Base-by-base conservation (phyloP, 2,329 filamentous ascomycete genomes). In the Dendrostoma leiphaemia region DNA sequence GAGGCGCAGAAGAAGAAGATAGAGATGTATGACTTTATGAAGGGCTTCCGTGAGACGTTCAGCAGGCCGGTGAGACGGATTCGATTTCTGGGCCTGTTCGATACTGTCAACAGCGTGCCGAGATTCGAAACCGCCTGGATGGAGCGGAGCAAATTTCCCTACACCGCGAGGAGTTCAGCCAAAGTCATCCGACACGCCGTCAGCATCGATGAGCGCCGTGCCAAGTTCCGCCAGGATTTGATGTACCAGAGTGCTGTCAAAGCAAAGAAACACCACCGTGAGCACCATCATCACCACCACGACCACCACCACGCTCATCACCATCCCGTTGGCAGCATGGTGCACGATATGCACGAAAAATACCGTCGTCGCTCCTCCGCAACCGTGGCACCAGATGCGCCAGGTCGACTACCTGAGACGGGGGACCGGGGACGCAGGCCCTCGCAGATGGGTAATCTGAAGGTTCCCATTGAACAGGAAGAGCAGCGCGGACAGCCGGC, bases 41-140 rank as follows among this genome's bases (percentile, higher is more conserved):
- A 86, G 61, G 85, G 83, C 0, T 94, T 94, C 65, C 81, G 89
- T 19, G 88, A 92, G 68, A 93, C 89, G 0, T 94, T 94, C 65
- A 88, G 85, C 38, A 76, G 90, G 1, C 89, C 89, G 0, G 86
- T 91, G 2, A 80, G 84, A 10, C 79, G 87, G 1, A 90, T 93
- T 57, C 79, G 81, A 2, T 92, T 93, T 61, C 74, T 94, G 1
- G 90, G 90, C 0, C 76, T 94, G 0, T 94, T 93, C 59, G 89
- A 93, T 62, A 91, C 88, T 0, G 89, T 93, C 59, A 92, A 92
- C 63, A 89, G 85, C 13, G 88, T 92, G 0, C 88, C 89, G 1
- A 78, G 81, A 3, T 94, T 94, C 56, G 90, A 94, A 68, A 82
- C 78, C 2, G 79, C 80, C 0, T 89, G 85, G 82, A 92, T 93